Conservation (phyloP, 805 yeast species). For the Kuraishia hungarica region DNA sequence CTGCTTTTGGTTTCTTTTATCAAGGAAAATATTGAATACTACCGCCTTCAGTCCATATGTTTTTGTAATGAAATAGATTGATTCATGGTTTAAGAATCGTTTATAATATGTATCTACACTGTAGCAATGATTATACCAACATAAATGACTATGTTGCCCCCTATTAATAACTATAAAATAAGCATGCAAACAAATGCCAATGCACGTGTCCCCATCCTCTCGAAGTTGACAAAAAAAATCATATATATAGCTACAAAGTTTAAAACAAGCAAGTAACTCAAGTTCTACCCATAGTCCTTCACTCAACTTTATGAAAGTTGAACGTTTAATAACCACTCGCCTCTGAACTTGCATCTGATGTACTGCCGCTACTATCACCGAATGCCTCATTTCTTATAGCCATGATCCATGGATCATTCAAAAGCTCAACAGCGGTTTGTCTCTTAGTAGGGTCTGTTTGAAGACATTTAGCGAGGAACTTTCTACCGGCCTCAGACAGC, state of each 20-base stretch:
- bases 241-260: too few species aligned
- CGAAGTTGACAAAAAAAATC: too few species aligned
- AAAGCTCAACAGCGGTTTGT: constrained; percentile 74
- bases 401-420: constrained; percentile 86
- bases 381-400: constrained; percentile 65
- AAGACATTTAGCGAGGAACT: constrained; percentile 66
- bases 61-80: background rate
- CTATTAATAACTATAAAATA: too few species aligned
- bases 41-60: background rate
- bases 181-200: too few species aligned
- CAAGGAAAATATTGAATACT: background rate
- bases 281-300: too few species aligned
- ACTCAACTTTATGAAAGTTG: too few species aligned
- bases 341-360: background rate
- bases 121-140: too few species aligned
- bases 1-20: background rate
- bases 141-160: too few species aligned
- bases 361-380: constrained; percentile 3
- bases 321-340: background rate
- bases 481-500: constrained; percentile 62
- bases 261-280: too few species aligned
- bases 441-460: constrained; percentile 77
- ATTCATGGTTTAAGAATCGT: background rate
- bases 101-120: too few species aligned
- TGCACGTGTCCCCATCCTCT: too few species aligned